Evolutionary conservation across 305 asterid species (phyloP), one percentile per base, ranked within the genome.

Genomic region (Petunia hybrid): DNA sequence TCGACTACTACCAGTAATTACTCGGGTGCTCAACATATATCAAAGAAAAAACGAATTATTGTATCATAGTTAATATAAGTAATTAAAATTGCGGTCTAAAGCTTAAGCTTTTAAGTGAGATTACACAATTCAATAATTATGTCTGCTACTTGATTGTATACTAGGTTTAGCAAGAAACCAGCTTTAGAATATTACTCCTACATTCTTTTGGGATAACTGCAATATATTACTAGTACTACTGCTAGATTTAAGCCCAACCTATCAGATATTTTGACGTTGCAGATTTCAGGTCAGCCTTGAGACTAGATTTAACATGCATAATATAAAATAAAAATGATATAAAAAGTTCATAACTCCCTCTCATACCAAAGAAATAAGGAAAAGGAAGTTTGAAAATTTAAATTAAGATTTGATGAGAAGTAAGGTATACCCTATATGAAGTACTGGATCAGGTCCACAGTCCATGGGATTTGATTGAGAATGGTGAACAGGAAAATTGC

Each of bases 401-500:
- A 53, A 12, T 3, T 1, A 12, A 12, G 4, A 56, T 1, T 31
- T 8, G 31, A 70, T 46, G 60, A 16, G 22, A 64, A 38, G 12
- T 48, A 48, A 22, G 22, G 36, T 69, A 36, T 93, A 95, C 99
- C 98, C 99, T 39, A 93, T 95, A 85, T 95, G 89, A 53, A 95
- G 88, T 6, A 89, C 76, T 41, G 97, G 95, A 48, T 90, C 91
- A n/a, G 87, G 87, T 74, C 88, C 90, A 56, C 89, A 80, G 66
- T 93, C 91, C 87, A 90, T 85, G 59, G 87, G 91, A 85, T 87
- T 84, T 38, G 93, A 73, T 56, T 90, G 78, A 39, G 90, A 83
- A 59, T 76, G 51, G 42, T 90, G 96, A 77, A 86, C 80, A 13
- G 87, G 86, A 43, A 83, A 92, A 75, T 67, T 81, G 87, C 83